Evolutionary conservation across 495 filamentous ascomycete genomes (phyloP).

Genomic region (Zalerion maritima): DNA sequence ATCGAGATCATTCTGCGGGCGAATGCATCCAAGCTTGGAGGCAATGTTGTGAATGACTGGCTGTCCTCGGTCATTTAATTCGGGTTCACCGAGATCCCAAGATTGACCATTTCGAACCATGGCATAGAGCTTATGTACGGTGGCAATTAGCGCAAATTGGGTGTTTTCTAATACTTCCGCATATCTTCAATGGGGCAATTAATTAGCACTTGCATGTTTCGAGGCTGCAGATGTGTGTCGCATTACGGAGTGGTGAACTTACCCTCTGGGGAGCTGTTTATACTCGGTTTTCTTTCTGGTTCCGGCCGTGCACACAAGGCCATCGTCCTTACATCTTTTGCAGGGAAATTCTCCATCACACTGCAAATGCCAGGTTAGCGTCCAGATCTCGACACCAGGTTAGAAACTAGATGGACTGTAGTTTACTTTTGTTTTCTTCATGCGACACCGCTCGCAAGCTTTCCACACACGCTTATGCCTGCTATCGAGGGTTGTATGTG

Average conservation of each 20-base stretch:
- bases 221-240: no score
- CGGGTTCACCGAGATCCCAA: slow-evolving; percentile 41
- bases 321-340: slow-evolving; percentile 50
- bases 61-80: slow-evolving; percentile 40
- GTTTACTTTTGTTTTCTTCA: slow-evolving; percentile 57
- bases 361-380: slow-evolving; percentile 18
- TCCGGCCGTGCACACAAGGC: slow-evolving; percentile 41
- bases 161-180: slow-evolving; percentile 44
- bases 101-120: slow-evolving; percentile 39
- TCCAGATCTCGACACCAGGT: background rate
- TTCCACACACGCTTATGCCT: slow-evolving; percentile 54
- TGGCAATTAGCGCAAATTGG: slow-evolving; percentile 39
- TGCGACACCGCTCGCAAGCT: slow-evolving; percentile 54
- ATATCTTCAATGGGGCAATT: slow-evolving; percentile 22
- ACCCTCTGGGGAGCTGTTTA: slow-evolving; percentile 42
- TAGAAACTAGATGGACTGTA: background rate
- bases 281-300: slow-evolving; percentile 44
- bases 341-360: slow-evolving; percentile 55
- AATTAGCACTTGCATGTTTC: no score
- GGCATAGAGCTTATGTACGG: slow-evolving; percentile 41
- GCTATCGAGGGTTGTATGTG: slow-evolving; percentile 23
- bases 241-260: slow-evolving; percentile 5
- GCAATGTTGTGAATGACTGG: slow-evolving; percentile 43
- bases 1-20: slow-evolving; percentile 37
- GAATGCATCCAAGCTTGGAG: slow-evolving; percentile 40